A percentile compares a stretch with the other conserved stretches of the same genome.
These are phyloP conservation scores for Chrysoporthe cubensis DNA, from an alignment of 2,329 filamentous ascomycete species.

Conservation along the genomic window DNA sequence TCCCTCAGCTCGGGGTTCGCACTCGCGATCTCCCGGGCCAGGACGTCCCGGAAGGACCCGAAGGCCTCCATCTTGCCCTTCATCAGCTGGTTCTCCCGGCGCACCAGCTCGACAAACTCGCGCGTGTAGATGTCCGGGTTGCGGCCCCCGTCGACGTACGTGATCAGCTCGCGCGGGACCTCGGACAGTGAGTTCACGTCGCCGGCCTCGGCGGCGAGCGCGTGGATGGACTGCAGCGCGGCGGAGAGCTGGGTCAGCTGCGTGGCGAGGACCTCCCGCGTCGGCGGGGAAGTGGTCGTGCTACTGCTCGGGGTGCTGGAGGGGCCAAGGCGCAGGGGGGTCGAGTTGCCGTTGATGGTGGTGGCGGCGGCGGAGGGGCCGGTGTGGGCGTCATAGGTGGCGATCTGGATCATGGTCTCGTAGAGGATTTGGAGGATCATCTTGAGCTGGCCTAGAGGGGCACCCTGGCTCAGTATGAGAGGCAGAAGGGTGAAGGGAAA, in stretches of 20 bases:
- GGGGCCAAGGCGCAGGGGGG: constrained; percentile 45
- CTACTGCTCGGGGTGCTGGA: neutral
- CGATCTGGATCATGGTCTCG: constrained; percentile 65
- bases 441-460: constrained; percentile 57
- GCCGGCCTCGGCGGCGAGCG: constrained; percentile 44
- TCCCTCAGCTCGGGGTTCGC: constrained; percentile 63
- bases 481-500: neutral
- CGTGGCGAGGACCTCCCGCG: constrained; percentile 58
- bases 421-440: constrained; percentile 67
- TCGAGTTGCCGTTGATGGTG: constrained; percentile 54
- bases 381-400: constrained; percentile 59
- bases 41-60: constrained; percentile 61
- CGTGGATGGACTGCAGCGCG: constrained; percentile 46
- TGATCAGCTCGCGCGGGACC: constrained; percentile 65
- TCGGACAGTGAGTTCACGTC: constrained; percentile 45
- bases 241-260: constrained; percentile 51
- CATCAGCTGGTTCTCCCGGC: constrained; percentile 68
- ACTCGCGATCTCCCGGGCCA: constrained; percentile 60
- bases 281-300: constrained; percentile 55
- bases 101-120: constrained; percentile 72
- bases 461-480: neutral
- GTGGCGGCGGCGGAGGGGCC: constrained; percentile 35
- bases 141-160: constrained; percentile 72
- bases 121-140: constrained; percentile 77
- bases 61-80: constrained; percentile 68